Conservation (phyloP, 2,329 filamentous ascomycete species). For the Microcyclospora tardicrescens region DNA sequence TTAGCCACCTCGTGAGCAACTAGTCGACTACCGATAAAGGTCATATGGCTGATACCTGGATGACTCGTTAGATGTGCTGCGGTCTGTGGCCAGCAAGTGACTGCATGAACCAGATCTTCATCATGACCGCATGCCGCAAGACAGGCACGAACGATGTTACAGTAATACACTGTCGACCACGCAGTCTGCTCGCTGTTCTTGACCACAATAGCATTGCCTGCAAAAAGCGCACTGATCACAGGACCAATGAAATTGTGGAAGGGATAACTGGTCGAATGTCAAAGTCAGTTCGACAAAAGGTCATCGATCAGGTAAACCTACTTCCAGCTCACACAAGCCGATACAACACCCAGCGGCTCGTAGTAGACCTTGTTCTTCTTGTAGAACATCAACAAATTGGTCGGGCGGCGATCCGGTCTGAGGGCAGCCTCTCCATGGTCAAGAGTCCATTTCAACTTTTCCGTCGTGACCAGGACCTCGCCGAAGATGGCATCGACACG, state of each 20-base stretch:
- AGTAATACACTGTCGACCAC: constrained; percentile 79
- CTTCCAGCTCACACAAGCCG: constrained; percentile 93
- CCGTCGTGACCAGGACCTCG: constrained; percentile 84
- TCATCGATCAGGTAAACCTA: constrained; percentile 34
- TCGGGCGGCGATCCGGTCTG: constrained; percentile 57
- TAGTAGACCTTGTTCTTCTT: constrained; percentile 85
- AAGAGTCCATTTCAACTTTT: constrained; percentile 92
- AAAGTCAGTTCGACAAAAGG: not conserved
- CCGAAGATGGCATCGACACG: constrained; percentile 88
- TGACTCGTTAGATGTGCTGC: constrained; percentile 77
- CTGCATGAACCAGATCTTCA: constrained; percentile 65
- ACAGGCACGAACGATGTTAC: constrained; percentile 63
- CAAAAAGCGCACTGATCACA: constrained; percentile 78
- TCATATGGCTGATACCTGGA: constrained; percentile 71
- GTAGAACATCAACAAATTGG: constrained; percentile 88
- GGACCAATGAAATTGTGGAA: constrained; percentile 93
- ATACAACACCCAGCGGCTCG: constrained; percentile 84
- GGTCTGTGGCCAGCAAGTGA: constrained; percentile 77
- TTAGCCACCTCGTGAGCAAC: constrained; percentile 81
- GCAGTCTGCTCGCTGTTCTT: constrained; percentile 94
- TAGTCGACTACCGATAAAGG: constrained; percentile 83
- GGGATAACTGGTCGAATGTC: constrained; percentile 14
- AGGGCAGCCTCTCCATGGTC: constrained; percentile 77
- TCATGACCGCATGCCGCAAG: constrained; percentile 73
- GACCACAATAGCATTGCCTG: constrained; percentile 82